Evolutionary conservation across 2,329 filamentous ascomycete species (phyloP).

Genomic region (Penicillium sp.): DNA sequence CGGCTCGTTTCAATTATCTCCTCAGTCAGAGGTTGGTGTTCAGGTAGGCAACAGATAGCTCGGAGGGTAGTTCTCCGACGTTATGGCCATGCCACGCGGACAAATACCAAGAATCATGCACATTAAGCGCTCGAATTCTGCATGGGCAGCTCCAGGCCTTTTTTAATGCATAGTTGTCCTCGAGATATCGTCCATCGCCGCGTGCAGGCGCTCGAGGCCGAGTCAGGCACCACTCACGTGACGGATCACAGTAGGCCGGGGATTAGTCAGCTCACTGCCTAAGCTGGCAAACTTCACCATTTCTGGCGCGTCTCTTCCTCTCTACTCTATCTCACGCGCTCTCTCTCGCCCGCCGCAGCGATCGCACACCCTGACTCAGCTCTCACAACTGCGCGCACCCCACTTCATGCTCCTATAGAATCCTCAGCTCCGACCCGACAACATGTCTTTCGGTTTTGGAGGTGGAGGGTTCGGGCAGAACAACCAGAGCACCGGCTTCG

Average conservation of each 20-base stretch:
- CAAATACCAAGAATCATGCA: not conserved
- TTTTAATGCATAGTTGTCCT: not conserved
- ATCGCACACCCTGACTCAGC: not conserved
- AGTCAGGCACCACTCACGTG: slow-evolving; percentile 22
- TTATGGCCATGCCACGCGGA: not conserved
- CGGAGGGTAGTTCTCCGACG: not conserved
- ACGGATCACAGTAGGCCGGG: slow-evolving; percentile 16
- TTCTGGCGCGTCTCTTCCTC: slow-evolving; percentile 27
- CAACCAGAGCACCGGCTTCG: slow-evolving; percentile 45
- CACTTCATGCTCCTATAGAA: slow-evolving; percentile 27
- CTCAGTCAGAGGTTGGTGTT: not conserved
- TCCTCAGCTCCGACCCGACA: slow-evolving; percentile 25
- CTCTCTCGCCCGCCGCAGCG: slow-evolving; percentile 7
- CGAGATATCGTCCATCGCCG: not conserved
- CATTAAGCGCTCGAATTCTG: not conserved
- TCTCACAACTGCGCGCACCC: slow-evolving; percentile 2
- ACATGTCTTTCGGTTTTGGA: slow-evolving; percentile 48
- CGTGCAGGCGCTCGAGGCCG: not conserved
- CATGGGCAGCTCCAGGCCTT: not conserved
- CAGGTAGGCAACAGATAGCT: not conserved
- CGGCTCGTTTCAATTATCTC: no score
- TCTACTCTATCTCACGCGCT: slow-evolving; percentile 19
- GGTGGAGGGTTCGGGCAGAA: slow-evolving; percentile 62
- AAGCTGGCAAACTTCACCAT: slow-evolving; percentile 21
- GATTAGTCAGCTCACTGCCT: slow-evolving; percentile 21